Conservation (phyloP, 2,329 filamentous ascomycete genomes). For the Aspergillus sp. region DNA sequence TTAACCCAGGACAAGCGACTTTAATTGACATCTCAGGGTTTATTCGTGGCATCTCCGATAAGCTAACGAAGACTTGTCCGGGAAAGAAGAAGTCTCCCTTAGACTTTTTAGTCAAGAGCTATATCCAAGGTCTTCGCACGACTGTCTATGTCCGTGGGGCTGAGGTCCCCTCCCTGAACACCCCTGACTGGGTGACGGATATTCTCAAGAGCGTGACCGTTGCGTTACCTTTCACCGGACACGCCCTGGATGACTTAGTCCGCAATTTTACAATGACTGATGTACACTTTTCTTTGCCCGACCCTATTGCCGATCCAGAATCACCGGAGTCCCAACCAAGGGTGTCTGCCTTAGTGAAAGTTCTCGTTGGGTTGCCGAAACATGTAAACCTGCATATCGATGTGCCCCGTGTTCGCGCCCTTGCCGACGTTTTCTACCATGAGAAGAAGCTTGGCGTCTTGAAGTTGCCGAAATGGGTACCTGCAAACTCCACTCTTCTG, state of each 20-base stretch:
- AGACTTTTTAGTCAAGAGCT: conserved; percentile 75
- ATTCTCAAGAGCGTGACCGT: conserved; percentile 79
- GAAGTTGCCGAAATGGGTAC: conserved; percentile 77
- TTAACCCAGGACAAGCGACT: conserved; percentile 67
- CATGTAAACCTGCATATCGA: conserved; percentile 84
- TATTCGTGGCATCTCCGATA: conserved; percentile 69
- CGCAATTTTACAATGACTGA: conserved; percentile 83
- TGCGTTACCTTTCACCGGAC: conserved; percentile 79
- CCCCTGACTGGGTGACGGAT: conserved; percentile 78
- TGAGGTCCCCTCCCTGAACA: conserved; percentile 60
- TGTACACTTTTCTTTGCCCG: conserved; percentile 81
- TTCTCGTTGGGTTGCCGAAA: conserved; percentile 73
- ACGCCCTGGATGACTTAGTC: conserved; percentile 76
- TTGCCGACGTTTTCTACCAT: conserved; percentile 77
- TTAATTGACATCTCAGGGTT: conserved; percentile 68
- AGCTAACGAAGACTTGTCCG: conserved; percentile 71
- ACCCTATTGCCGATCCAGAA: conserved; percentile 72
- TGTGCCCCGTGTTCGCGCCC: conserved; percentile 72
- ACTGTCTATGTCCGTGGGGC: conserved; percentile 82
- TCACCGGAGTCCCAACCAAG: conserved; percentile 71
- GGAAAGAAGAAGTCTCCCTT: conserved; percentile 75
- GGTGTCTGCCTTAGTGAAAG: conserved; percentile 79
- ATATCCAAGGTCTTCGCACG: conserved; percentile 75
- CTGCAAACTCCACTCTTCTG: conserved; percentile 73
- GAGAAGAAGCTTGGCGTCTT: conserved; percentile 75